Base-by-base conservation (phyloP, 495 filamentous ascomycete species). In the Trichoderma virens region DNA sequence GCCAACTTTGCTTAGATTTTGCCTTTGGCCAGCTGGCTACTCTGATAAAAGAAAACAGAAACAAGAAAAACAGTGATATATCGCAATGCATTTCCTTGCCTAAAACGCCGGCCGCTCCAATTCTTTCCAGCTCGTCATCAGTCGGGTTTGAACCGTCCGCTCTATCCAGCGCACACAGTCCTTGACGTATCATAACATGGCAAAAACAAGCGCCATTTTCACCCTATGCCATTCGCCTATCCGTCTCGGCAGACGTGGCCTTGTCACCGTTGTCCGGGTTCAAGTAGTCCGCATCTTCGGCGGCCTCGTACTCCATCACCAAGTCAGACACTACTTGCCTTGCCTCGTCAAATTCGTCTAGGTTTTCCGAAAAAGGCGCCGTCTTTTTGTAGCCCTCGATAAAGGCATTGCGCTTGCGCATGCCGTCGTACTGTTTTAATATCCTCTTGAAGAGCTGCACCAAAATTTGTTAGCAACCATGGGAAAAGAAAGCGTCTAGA, bases 311-410 rank as follows among this genome's bases (percentile, higher is more conserved):
- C 79, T 98, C 94, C 25, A 83, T 85, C 65, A 97, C 90, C 25
- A 96, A 78, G 69, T 95, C 92, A 69, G 85, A 85, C 14, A 97
- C 92, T 14, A 96, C 93, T 51, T 90, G 89, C 65, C 87, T 83
- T 27, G 94, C 90, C 74, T 97, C 92, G 74, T 98, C 94, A 71
- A 98, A 98, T 74, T 98, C 92, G 64, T 87, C 86, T n/a, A 98
- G 73, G 34, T 90, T 91, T 66, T 97, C 92, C 0, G 87, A 80
- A 74, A 98, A 98, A 2, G 92, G 90, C 0, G 90, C 87, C 60
- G 96, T 93, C 73, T 93, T 93, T 77, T 93, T 97, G 77, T 98
- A 98, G 23, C 84, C 87, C 69, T 98, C 95, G 61, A 98, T 76
- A 78, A 97, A 98, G 32, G 95, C 94, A 74, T 97, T 97, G 56